phyloP scores from a whole-genome alignment of 2,329 filamentous ascomycete species.

The Nothophaeocryptopus gaeumannii region DNA sequence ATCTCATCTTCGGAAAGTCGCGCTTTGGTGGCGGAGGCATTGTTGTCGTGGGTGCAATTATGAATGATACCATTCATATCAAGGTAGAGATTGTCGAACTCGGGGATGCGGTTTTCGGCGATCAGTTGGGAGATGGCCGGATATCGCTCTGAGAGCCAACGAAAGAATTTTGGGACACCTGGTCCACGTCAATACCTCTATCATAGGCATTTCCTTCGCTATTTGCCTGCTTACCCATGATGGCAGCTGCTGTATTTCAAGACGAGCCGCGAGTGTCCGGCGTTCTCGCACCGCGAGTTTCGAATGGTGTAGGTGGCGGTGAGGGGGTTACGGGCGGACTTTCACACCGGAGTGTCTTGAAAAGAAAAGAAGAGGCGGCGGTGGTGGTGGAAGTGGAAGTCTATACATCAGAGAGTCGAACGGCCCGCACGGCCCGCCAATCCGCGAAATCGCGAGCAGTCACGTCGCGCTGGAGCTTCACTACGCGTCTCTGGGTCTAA shows the following conservation, averaged over 20 bases:
- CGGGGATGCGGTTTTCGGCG: constrained; percentile 96
- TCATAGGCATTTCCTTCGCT: background rate
- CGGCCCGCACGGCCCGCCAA: too few species aligned
- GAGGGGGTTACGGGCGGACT: constrained; percentile 9
- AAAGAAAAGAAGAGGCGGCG: constrained; percentile 20
- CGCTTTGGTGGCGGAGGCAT: constrained; percentile 85
- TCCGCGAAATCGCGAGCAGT: background rate
- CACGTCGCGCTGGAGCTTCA: too few species aligned
- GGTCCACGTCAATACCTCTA: constrained; percentile 40
- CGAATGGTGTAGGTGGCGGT: background rate
- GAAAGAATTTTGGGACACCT: constrained; percentile 89
- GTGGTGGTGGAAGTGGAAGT: constrained; percentile 25
- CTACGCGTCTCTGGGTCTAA: too few species aligned
- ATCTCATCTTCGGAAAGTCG: constrained; percentile 97
- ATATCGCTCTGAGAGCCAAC: constrained; percentile 99
- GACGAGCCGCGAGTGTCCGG: constrained; percentile 18
- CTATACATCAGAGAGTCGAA: background rate
- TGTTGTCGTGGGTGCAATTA: constrained; percentile 97
- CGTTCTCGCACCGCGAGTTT: constrained; percentile 10
- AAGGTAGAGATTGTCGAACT: constrained; percentile 96
- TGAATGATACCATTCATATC: constrained; percentile 99
- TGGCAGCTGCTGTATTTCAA: constrained; percentile 33
- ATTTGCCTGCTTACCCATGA: constrained; percentile 32
- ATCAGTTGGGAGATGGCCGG: constrained; percentile 97
- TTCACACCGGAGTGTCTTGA: constrained; percentile 16